Percentiles rank a stretch among this genome's conserved stretches.
phyloP scores from a whole-genome alignment of 345 rosid species.

The Excoecaria cochinchinensis region DNA sequence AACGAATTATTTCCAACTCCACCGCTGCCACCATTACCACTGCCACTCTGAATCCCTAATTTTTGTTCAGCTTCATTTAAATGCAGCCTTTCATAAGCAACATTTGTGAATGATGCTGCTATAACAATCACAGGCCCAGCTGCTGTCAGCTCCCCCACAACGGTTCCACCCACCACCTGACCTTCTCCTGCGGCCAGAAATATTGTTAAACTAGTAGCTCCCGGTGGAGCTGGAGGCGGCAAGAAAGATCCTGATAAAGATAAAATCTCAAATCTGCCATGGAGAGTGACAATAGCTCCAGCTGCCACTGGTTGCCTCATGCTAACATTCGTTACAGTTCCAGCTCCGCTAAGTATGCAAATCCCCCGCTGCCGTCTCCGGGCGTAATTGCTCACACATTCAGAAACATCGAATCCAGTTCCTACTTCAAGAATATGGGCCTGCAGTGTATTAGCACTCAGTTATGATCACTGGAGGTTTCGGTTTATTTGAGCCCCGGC shows the following conservation, averaged over 20 bases:
- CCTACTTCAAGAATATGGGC: conserved; percentile 95
- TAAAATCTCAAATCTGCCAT: conserved; percentile 89
- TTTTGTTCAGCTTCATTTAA: conserved; percentile 78
- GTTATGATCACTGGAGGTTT: conserved; percentile 90
- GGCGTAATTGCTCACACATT: conserved; percentile 79
- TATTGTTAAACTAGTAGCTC: conserved; percentile 85
- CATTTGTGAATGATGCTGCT: conserved; percentile 87
- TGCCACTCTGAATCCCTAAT: conserved; percentile 50
- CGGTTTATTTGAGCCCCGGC: too few relatives aligned
- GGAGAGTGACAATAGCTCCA: conserved; percentile 73
- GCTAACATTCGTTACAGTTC: conserved; percentile 85
- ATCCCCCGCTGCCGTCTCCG: conserved; percentile 87
- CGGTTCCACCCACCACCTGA: conserved; percentile 92
- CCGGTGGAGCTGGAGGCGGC: conserved; percentile 96
- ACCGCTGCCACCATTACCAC: conserved; percentile 26
- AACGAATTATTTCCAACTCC: conserved; percentile 45
- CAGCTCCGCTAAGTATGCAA: conserved; percentile 80
- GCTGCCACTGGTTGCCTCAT: conserved; percentile 85
- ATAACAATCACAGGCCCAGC: conserved; percentile 94
- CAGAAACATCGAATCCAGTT: conserved; percentile 85
- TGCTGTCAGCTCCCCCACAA: conserved; percentile 86
- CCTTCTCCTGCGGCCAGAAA: conserved; percentile 89
- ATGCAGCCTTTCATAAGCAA: conserved; percentile 87
- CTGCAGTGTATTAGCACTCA: conserved; percentile 90
- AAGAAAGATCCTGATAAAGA: conserved; percentile 87